Base-by-base conservation (phyloP, 1,284 basidiomycete species). In the Porodaedalea pini region DNA sequence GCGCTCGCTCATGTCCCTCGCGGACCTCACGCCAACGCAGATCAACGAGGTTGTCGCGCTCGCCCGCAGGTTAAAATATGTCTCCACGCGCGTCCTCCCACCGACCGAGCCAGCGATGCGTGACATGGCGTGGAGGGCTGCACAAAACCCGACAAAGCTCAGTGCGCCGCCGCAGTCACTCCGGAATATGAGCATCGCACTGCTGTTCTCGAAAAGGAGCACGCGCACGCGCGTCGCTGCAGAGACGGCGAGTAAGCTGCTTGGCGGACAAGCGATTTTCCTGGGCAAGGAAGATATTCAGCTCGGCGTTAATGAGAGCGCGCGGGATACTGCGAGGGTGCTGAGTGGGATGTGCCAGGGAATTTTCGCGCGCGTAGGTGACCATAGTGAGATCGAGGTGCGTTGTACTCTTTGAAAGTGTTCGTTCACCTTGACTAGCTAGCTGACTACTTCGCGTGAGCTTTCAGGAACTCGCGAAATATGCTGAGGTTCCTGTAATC, bases 291-390 rank as follows among this genome's bases (percentile, higher is more conserved):
- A 89, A 1, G 96, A 99, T 70, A 97, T 98, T 59, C 96, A 99
- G 68, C 78, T 99, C 31, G 96, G 96, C 54, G 95, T 98, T 32
- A 99, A 98, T 71, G 96, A 99, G 79, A 86, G 77, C 41, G 70
- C 87, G 17, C 78, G 89, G 50, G 97, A 99, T 74, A 87, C 91
- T 0, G 89, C 92, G 11, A 80, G 89, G 17, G 92, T 99, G 13
- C 82, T 97, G 61, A 88, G 92, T 17, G 91, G 92, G 15, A 98
- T 99, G 95, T 90, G 88, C 56, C 89, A 98, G 71, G 97, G 96
- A 17, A 93, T 99, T 63, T 98, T 99, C 76, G 97, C 96, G 19
- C 87, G 97, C 48, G 96, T 99, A 1, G 92, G 90, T 4, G 88
- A 82, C 10, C 96, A 99, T 71, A 79, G 81, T 2, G 96, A 99